Base-by-base conservation (phyloP, 768 basidiomycete species). In the Xerocomellus amylosporus region DNA sequence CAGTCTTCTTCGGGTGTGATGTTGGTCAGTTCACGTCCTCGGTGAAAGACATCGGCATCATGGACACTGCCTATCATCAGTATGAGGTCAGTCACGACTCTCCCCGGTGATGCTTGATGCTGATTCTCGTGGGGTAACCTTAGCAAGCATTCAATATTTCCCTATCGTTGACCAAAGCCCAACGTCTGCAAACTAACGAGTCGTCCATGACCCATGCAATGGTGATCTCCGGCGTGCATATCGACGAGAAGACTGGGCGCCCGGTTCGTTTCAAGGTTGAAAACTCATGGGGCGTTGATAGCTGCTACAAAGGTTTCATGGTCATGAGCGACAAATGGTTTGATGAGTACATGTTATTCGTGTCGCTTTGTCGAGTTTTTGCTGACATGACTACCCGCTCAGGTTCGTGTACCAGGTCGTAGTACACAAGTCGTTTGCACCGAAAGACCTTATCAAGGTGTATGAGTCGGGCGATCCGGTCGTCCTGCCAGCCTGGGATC, bases 1-100 rank as follows among this genome's bases (percentile, higher is more conserved):
- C 94, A 5, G 87, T 95, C 42, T 97, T 96, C 82, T 98, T 98
- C 66, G 96, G 94, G 0, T 97, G 95, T 68, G 96, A 98, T 67
- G 93, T 97, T 42, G 94, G 93, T 34, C 83, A 97, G 66, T 90
- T 84, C 67, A 88, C 87, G 5, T 85, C 90, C 60, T 75, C 77
- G 22, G 61, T 71, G 24, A 69, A 66, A 31, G 70, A 59, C 14
- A 70, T 78, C 2, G 96, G 95, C 24, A 85, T 97, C 59, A 91
- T 96, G 93, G 94, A 94, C 66, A 82, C 84, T 24, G 80, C 80
- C 15, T 77, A 95, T 20, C 92, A 85, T 68, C 87, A 91, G 63
- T 90, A 90, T 66, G 88, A 90, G 80, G 88, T 86, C 26, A 31
- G 49, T 48, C 46, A 2, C 46, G 15, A 10, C 8, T 4, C 42